Conservation (phyloP, 1,284 basidiomycete genomes). For the Waitea zeae region DNA sequence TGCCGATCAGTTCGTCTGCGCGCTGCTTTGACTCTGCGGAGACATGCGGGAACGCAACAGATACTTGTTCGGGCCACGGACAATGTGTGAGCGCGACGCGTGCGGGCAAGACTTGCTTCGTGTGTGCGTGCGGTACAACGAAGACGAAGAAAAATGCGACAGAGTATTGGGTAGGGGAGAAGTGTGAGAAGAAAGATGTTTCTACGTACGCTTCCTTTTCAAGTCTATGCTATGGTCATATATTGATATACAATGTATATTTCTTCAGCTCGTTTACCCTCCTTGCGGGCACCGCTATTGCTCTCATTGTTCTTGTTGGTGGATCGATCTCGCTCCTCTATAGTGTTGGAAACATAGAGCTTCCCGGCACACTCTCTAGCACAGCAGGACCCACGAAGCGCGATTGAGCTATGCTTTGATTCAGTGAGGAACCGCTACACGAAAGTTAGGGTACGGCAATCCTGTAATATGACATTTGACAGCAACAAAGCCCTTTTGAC, state of each 20-base stretch:
- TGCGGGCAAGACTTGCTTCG: slow-evolving; percentile 51
- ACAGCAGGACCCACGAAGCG: no score
- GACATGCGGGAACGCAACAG: slow-evolving; percentile 43
- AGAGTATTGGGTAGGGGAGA: slow-evolving; percentile 53
- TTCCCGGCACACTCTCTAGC: slow-evolving; percentile 59
- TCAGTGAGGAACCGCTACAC: no score
- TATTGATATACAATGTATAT: slow-evolving; percentile 1
- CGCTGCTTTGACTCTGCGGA: slow-evolving; percentile 41
- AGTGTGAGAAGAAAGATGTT: slow-evolving; percentile 61
- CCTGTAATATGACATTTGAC: no score
- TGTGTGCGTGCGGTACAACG: slow-evolving; percentile 49
- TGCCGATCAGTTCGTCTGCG: slow-evolving; percentile 36
- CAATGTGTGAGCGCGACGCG: slow-evolving; percentile 41
- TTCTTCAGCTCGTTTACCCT: slow-evolving; percentile 49
- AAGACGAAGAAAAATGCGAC: slow-evolving; percentile 28
- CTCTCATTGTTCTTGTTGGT: slow-evolving; percentile 42
- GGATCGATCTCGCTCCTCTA: slow-evolving; percentile 53
- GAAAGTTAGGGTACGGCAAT: no score
- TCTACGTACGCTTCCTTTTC: slow-evolving; percentile 44
- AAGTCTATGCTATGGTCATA: no score
- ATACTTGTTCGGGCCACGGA: slow-evolving; percentile 52
- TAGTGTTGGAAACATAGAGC: slow-evolving; percentile 34
- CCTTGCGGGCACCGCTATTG: slow-evolving; percentile 46
- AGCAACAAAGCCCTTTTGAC: no score
- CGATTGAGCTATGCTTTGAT: no score